Evolutionary conservation across 2,329 filamentous ascomycete genomes (phyloP).

Genomic region (Xylaria sp.): DNA sequence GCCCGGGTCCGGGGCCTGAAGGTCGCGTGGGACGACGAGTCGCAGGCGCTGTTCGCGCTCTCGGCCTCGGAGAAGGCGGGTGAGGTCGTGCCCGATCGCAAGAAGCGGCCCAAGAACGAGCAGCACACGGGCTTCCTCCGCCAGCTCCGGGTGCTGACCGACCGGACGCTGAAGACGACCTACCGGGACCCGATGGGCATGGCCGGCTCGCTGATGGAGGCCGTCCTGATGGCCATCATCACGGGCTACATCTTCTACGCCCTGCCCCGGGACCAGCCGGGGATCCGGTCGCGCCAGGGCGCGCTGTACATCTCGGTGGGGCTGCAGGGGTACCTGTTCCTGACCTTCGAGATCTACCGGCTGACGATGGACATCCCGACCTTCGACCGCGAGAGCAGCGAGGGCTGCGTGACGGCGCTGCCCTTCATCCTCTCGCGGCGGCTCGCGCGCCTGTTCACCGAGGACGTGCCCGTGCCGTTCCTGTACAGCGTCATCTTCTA

Average conservation of each 20-base stretch:
- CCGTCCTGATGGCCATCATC: constrained; percentile 70
- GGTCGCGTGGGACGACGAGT: constrained; percentile 57
- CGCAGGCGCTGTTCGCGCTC: constrained; percentile 31
- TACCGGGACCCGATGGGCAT: constrained; percentile 79
- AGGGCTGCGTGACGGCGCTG: constrained; percentile 70
- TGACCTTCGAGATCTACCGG: constrained; percentile 76
- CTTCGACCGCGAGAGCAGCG: constrained; percentile 75
- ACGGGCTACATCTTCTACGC: constrained; percentile 74
- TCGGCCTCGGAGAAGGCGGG: constrained; percentile 25
- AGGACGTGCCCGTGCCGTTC: constrained; percentile 73
- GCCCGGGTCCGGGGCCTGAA: constrained; percentile 65
- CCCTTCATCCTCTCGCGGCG: constrained; percentile 72
- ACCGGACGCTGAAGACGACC: constrained; percentile 70
- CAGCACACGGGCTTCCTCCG: constrained; percentile 60
- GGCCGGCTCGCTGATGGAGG: constrained; percentile 69
- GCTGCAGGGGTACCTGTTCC: constrained; percentile 75
- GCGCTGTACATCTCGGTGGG: constrained; percentile 72
- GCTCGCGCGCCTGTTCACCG: constrained; percentile 67
- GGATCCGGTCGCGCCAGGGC: constrained; percentile 74
- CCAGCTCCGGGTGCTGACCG: constrained; percentile 67
- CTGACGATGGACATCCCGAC: constrained; percentile 74
- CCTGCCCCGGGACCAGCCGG: constrained; percentile 66
- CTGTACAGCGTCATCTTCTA: constrained; percentile 73
- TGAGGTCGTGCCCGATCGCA: constrained; percentile 13
- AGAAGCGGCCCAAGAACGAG: constrained; percentile 25